Conservation (phyloP, 306 rosid genomes). For the Argentina anserina region DNA sequence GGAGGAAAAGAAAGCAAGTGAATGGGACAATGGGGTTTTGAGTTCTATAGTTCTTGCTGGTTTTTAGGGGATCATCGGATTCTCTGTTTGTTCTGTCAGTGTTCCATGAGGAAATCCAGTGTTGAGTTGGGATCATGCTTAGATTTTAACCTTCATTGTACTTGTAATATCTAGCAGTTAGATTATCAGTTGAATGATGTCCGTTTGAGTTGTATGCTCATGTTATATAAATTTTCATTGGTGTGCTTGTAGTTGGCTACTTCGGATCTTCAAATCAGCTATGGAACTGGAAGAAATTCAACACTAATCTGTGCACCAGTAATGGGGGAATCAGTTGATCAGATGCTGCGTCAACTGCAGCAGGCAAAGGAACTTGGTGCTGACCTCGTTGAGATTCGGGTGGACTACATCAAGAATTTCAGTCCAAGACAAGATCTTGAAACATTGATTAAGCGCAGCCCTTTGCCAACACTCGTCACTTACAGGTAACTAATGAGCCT, state of each 20-base stretch:
- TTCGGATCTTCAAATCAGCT: conserved; percentile 13
- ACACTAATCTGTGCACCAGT: conserved; percentile 46
- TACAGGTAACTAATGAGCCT: conserved; percentile 32
- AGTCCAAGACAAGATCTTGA: conserved; percentile 37
- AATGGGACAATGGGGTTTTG: not conserved
- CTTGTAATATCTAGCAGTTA: not conserved
- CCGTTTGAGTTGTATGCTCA: not conserved
- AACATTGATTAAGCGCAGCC: conserved; percentile 29
- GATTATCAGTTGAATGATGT: not conserved
- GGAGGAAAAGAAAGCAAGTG: not conserved
- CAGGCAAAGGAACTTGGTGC: conserved; percentile 49
- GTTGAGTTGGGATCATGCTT: not conserved
- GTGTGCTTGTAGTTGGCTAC: conserved; percentile 21
- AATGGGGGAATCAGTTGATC: conserved; percentile 37
- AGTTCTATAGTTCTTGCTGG: not conserved
- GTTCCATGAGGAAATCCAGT: not conserved
- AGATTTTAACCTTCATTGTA: not conserved
- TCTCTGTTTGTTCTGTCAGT: not conserved
- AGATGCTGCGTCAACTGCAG: conserved; percentile 39
- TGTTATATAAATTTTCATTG: not conserved
- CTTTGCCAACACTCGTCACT: conserved; percentile 47
- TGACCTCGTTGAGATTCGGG: conserved; percentile 48
- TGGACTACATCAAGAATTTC: conserved; percentile 48
- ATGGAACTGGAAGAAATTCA: conserved; percentile 37
- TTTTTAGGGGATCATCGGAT: not conserved